phyloP scores from a whole-genome alignment of 108 stramenopile genomes.

The Cyclotella distinguenda region DNA sequence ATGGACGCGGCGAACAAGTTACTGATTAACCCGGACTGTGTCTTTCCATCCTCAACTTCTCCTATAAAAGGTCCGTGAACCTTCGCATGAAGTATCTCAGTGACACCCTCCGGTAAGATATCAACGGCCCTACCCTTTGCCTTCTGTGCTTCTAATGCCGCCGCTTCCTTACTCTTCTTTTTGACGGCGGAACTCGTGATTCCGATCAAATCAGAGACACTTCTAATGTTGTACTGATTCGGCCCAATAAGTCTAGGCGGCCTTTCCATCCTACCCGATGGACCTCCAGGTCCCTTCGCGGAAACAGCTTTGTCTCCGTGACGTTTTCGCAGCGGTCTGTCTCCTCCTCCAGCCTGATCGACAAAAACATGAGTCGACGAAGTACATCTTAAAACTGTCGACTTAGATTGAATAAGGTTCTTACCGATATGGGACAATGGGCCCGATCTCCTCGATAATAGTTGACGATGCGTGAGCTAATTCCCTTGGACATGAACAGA shows the following conservation, averaged over 20 bases:
- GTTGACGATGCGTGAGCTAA: conserved; percentile 84
- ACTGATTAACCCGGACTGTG: conserved; percentile 73
- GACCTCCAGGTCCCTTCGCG: conserved; percentile 25
- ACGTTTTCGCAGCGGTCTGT: conserved; percentile 73
- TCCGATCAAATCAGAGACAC: conserved; percentile 76
- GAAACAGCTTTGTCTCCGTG: conserved; percentile 56
- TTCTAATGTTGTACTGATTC: conserved; percentile 50
- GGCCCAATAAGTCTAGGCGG: conserved; percentile 69
- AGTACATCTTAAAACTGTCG: too few species aligned
- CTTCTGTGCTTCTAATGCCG: conserved; percentile 49
- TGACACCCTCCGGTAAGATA: conserved; percentile 84
- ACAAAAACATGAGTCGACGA: too few species aligned
- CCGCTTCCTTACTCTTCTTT: conserved; percentile 41
- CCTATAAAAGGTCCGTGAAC: conserved; percentile 89
- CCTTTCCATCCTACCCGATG: conserved; percentile 46
- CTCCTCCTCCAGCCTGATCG: conserved; percentile 90
- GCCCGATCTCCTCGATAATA: conserved; percentile 87
- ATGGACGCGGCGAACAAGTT: conserved; percentile 89
- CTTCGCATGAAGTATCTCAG: conserved; percentile 81
- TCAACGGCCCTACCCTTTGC: conserved; percentile 55
- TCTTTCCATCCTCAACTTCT: conserved; percentile 79
- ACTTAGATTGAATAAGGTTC: neutral
- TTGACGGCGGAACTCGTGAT: conserved; percentile 58
- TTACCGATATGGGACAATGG: conserved; percentile 61
- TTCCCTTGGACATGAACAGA: conserved; percentile 79